Base-by-base conservation (phyloP, 345 rosid genomes). In the Orychophragmus violaceus region DNA sequence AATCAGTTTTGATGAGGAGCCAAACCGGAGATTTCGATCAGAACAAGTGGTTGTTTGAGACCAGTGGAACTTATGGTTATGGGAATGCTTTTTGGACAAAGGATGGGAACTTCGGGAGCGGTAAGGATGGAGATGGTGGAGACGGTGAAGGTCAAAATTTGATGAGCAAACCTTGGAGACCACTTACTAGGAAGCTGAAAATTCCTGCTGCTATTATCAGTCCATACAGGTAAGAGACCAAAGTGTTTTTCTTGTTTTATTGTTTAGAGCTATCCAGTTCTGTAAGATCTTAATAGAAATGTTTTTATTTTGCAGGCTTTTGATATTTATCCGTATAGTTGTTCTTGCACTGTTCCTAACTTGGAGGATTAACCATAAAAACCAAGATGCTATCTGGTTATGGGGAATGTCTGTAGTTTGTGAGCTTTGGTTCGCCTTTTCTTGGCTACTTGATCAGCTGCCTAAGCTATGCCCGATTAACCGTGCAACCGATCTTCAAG, bases 391-490 rank as follows among this genome's bases (percentile, higher is more conserved):
- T 14, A 39, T 89, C 45, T 92, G 98, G 98, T 77, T 92, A 12
- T 92, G 98, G 98, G 97, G 95, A 37, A 89, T 92, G 98, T 92
- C 98, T 58, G 90, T 92, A 61, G 96, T 92, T 33, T 92, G 98
- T 63, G 98, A 92, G 75, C 65, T 92, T 35, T 92, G 98, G 98
- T 92, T 92, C 59, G 98, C 98, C 49, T 83, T 92, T 67, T 89
- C 98, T 21, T 92, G 98, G 98, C 93, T 92, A 70, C 97, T 92
- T 62, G 98, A 92, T 66, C 98, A 92, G 67, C 95, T 92, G 16
- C 98, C 98, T 12, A 92, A 92, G 86, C 86, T 92, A 36, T 84
- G 89, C 42, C 98, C 95, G 0, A 66, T 92, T 23, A 92, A 89
- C 68, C 97, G 98, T 37, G 79, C 94, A 1, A 87, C 98, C 2